Conservation (phyloP, 208 protist species). For the Acanthamoeba triangularis region DNA sequence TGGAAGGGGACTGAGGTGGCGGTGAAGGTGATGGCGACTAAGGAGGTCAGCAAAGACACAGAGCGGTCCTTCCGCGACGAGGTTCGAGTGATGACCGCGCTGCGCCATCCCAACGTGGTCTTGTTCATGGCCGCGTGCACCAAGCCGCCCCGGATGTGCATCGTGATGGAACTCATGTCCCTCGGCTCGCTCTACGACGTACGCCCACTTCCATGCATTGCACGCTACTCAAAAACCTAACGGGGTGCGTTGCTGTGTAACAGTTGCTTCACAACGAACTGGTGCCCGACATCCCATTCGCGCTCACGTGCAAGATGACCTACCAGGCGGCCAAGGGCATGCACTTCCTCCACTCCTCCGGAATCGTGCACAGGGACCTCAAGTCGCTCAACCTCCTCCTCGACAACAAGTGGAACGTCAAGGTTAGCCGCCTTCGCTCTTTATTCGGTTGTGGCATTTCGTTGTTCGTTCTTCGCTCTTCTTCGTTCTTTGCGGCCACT, state of each 20-base stretch:
- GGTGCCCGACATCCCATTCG: slow-evolving; percentile 1
- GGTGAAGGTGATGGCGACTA: not conserved
- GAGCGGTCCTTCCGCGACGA: not conserved
- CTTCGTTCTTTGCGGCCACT: not conserved
- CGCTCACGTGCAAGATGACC: not conserved
- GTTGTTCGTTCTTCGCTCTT: not conserved
- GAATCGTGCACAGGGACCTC: slow-evolving; percentile 68
- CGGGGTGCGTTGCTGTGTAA: too few species aligned
- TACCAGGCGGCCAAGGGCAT: slow-evolving; percentile 29
- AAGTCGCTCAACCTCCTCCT: slow-evolving; percentile 66
- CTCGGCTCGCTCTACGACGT: not conserved
- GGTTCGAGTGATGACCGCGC: not conserved
- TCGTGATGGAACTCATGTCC: not conserved
- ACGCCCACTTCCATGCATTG: too few species aligned
- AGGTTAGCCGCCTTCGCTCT: not conserved
- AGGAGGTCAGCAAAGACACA: not conserved
- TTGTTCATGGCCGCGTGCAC: slow-evolving; percentile 57
- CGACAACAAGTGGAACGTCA: slow-evolving; percentile 72
- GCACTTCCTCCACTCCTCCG: slow-evolving; percentile 55
- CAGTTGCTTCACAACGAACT: slow-evolving; percentile 29
- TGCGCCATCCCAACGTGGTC: not conserved
- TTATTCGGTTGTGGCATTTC: not conserved
- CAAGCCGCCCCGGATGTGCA: slow-evolving; percentile 1
- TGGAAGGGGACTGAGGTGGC: not conserved
- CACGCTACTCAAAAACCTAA: too few species aligned